Percentiles rank a stretch among this genome's conserved stretches.
Evolutionary conservation across 345 rosid species (phyloP).

Genomic region (Nephelium lappaceum): DNA sequence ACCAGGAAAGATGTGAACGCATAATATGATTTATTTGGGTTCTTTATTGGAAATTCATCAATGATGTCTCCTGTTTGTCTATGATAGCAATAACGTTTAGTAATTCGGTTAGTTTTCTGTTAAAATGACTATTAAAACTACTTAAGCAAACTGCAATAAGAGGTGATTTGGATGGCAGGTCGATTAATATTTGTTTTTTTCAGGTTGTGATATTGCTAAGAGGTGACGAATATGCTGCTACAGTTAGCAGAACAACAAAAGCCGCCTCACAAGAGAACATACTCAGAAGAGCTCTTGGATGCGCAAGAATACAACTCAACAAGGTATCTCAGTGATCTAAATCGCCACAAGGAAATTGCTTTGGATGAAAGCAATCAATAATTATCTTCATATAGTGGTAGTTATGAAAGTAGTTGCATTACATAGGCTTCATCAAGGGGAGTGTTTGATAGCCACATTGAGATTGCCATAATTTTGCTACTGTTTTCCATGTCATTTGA

Average conservation of each 20-base stretch:
- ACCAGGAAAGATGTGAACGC: background rate
- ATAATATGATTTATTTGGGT: background rate
- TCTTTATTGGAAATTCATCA: background rate
- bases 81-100: background rate
- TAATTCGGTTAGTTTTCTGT: background rate
- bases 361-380: conserved; percentile 37
- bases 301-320: conserved; percentile 81
- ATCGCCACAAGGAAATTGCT: conserved; percentile 62
- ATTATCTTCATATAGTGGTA: background rate
- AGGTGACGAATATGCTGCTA: conserved; percentile 51
- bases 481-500: conserved; percentile 34
- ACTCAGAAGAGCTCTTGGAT: conserved; percentile 68
- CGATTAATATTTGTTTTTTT: conserved; percentile 1
- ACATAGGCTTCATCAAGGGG: background rate
- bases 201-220: conserved; percentile 73
- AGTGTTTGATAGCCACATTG: conserved; percentile 14
- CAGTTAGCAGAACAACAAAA: conserved; percentile 35
- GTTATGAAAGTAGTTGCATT: background rate
- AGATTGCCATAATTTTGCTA: background rate
- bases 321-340: conserved; percentile 54
- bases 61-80: background rate
- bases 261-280: conserved; percentile 54
- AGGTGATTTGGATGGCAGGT: background rate
- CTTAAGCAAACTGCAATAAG: background rate
- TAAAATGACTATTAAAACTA: background rate